Evolutionary conservation across 2,329 filamentous ascomycete genomes (phyloP), one percentile per base, ranked within the genome.

Genomic region (Nakataea oryzae): DNA sequence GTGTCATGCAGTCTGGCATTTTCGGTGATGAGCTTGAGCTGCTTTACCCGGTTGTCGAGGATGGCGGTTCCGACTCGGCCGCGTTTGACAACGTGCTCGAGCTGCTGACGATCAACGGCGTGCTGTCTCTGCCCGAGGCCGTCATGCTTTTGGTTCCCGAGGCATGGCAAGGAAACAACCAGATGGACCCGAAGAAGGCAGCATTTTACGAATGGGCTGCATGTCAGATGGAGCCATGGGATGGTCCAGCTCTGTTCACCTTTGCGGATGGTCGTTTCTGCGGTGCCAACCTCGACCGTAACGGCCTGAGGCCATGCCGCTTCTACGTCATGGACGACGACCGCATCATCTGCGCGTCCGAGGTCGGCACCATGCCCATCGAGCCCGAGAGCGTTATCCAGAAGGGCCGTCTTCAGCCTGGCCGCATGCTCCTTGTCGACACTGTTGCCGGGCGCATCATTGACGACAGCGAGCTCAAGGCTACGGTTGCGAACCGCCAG

Each of bases 121-220:
- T 97, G 54, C 83, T 97, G 61, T 97, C 93, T 58, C 82, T 97
- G 3, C 93, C 93, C 21, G 93, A 97, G 76, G 93, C 93, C 60
- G 90, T 97, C 69, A 97, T 97, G 93, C 84, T 97, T 69, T 96
- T 97, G 93, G 91, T 97, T 59, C 93, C 93, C 27, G 93, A 97
- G 77, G 93, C 93, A 64, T 97, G 93, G 93, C 92, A 97, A 76
- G 93, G 93, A 65, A 97, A 97, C 75, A 80, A 86, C 50, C 81
- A 86, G 64, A 96, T 97, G 89, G 93, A 97, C 70, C 91, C 92
- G 62, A 90, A 91, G 71, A 97, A 97, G 79, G 90, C 93, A 63
- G 93, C 93, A 60, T 97, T 97, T 78, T 97, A 97, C 77, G 93
- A 97, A 75, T 97, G 93, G 92, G 93, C 93, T 70, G 93, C 92